A percentile compares a stretch with the other conserved stretches of the same genome.
Conservation (phyloP, 2,329 filamentous ascomycete species). For the Dactylellina drechsleri region DNA sequence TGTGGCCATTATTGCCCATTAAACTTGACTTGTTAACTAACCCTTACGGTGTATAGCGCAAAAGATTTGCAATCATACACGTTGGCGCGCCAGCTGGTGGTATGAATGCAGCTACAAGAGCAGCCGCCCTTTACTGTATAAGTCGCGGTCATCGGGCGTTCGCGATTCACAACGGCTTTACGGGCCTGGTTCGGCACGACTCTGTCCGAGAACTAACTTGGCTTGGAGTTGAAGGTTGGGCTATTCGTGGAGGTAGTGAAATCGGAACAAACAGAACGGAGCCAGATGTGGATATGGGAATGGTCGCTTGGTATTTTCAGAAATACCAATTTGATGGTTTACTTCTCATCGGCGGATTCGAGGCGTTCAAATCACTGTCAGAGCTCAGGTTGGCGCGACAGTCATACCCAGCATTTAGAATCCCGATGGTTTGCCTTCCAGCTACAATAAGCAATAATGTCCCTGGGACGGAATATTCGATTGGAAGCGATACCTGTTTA, state of each 20-base stretch:
- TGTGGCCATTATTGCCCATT: conserved; percentile 59
- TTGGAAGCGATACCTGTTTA: conserved; percentile 94
- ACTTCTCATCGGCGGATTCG: conserved; percentile 93
- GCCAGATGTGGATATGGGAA: conserved; percentile 85
- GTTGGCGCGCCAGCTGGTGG: conserved; percentile 95
- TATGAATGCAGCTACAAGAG: conserved; percentile 96
- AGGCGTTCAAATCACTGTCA: conserved; percentile 91
- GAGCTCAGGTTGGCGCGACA: conserved; percentile 83
- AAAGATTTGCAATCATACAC: conserved; percentile 95
- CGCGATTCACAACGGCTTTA: conserved; percentile 96
- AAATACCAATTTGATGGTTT: conserved; percentile 89
- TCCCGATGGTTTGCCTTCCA: conserved; percentile 88
- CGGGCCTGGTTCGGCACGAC: conserved; percentile 90
- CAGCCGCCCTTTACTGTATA: conserved; percentile 66
- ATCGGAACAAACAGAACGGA: conserved; percentile 97
- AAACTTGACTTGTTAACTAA: conserved; percentile 1
- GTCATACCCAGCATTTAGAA: conserved; percentile 84
- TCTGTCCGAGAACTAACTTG: conserved; percentile 87
- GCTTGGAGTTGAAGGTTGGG: conserved; percentile 95
- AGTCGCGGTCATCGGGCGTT: conserved; percentile 82
- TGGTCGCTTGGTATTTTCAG: conserved; percentile 82
- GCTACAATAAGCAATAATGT: conserved; percentile 99
- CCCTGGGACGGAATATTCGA: conserved; percentile 94
- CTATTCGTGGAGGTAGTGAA: conserved; percentile 94
- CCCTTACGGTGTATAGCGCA: conserved; percentile 69